Evolutionary conservation across 306 rosid genomes (phyloP).

Genomic region (Prunus fruticosa): DNA sequence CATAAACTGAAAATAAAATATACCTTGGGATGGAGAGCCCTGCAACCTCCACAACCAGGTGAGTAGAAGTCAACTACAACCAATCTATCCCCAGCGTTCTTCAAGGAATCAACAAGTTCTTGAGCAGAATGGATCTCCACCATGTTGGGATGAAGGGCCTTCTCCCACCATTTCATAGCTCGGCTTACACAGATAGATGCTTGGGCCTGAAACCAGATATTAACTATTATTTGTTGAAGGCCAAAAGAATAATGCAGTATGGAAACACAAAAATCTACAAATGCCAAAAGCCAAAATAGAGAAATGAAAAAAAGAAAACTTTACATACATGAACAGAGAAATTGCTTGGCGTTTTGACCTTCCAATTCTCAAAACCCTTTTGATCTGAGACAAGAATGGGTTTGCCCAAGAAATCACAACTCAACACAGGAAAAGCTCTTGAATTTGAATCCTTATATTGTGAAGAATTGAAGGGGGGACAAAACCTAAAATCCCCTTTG

Average conservation of each 20-base stretch:
- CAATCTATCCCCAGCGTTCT: constrained; percentile 70
- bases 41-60: constrained; percentile 96
- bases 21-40: constrained; percentile 85
- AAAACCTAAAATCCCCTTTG: constrained; percentile 30
- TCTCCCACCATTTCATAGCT: constrained; percentile 78
- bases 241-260: background rate
- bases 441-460: constrained; percentile 25
- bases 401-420: constrained; percentile 40
- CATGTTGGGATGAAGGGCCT: constrained; percentile 62
- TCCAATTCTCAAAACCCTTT: constrained; percentile 24
- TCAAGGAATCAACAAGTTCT: constrained; percentile 56
- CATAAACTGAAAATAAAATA: background rate
- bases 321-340: constrained; percentile 46
- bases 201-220: constrained; percentile 46
- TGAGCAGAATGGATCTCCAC: constrained; percentile 68
- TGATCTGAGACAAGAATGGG: constrained; percentile 31
- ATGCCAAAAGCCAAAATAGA: background rate
- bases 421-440: constrained; percentile 26
- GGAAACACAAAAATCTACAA: background rate
- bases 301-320: background rate
- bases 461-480: constrained; percentile 14
- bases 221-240: background rate
- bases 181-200: constrained; percentile 53
- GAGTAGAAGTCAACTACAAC: constrained; percentile 78
- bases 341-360: constrained; percentile 25